Percentiles rank a stretch among this genome's conserved stretches.
These are phyloP conservation scores for Quercus cerris DNA, from an alignment of 306 rosid species.

Conservation along the genomic window DNA sequence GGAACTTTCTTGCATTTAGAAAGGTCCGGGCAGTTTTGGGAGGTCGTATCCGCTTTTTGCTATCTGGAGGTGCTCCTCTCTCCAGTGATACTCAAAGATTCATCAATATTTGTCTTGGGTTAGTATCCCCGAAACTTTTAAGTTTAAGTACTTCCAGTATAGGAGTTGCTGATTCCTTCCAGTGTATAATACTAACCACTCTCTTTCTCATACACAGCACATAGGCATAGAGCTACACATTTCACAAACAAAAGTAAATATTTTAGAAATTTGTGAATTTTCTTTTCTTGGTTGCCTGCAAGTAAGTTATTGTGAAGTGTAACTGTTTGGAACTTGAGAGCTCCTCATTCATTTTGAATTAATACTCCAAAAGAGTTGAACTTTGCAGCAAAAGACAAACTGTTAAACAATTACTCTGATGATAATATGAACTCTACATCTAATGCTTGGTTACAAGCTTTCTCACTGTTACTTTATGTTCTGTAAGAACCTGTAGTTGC, in stretches of 20 bases:
- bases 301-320: too few species aligned
- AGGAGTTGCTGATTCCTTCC: neutral
- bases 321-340: neutral
- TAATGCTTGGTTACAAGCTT: neutral
- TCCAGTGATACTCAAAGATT: slow-evolving; percentile 90
- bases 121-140: slow-evolving; percentile 13
- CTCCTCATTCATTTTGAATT: neutral
- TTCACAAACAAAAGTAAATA: neutral
- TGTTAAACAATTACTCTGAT: neutral
- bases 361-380: neutral
- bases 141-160: neutral
- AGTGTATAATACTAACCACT: neutral
- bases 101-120: slow-evolving; percentile 97
- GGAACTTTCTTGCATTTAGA: slow-evolving; percentile 78
- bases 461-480: neutral
- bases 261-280: too few species aligned
- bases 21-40: slow-evolving; percentile 88
- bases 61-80: slow-evolving; percentile 98
- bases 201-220: neutral
- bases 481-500: neutral
- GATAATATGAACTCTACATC: neutral
- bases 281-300: too few species aligned
- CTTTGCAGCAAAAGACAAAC: neutral
- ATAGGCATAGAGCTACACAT: neutral
- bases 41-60: slow-evolving; percentile 77